Conservation (phyloP, 2,329 filamentous ascomycete species). For the Chaetomium sp. region DNA sequence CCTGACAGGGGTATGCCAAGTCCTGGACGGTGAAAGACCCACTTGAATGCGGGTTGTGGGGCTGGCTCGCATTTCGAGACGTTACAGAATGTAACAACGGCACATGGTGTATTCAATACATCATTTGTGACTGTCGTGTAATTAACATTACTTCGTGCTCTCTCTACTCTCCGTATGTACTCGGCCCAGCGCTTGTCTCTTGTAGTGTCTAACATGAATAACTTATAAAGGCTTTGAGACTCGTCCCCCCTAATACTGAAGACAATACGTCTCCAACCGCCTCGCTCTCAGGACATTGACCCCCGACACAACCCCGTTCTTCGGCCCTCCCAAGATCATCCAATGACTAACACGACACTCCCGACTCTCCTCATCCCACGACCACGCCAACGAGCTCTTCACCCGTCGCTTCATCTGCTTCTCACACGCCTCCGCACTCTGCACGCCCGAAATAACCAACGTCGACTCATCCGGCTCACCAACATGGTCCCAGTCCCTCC, state of each 20-base stretch:
- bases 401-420: slow-evolving; percentile 11
- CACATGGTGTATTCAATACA: too few relatives aligned
- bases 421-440: slow-evolving; percentile 17
- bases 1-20: background rate
- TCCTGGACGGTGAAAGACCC: too few relatives aligned
- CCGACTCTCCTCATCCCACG: slow-evolving; percentile 16
- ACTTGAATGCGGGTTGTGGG: too few relatives aligned
- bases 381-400: slow-evolving; percentile 21
- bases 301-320: slow-evolving; percentile 14
- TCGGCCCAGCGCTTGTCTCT: background rate
- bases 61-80: background rate
- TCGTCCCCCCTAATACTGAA: background rate
- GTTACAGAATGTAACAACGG: background rate
- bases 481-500: slow-evolving; percentile 41
- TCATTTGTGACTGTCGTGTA: too few relatives aligned
- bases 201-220: background rate
- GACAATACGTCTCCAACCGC: slow-evolving; percentile 12
- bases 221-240: too few relatives aligned
- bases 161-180: background rate
- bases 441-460: slow-evolving; percentile 21
- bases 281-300: slow-evolving; percentile 15
- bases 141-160: background rate
- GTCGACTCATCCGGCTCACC: slow-evolving; percentile 41
- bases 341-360: slow-evolving; percentile 23
- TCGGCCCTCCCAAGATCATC: slow-evolving; percentile 21